Evolutionary conservation across 108 stramenopile genomes (phyloP), one percentile per base, ranked within the genome.

Genomic region (Nitzschia sp.): DNA sequence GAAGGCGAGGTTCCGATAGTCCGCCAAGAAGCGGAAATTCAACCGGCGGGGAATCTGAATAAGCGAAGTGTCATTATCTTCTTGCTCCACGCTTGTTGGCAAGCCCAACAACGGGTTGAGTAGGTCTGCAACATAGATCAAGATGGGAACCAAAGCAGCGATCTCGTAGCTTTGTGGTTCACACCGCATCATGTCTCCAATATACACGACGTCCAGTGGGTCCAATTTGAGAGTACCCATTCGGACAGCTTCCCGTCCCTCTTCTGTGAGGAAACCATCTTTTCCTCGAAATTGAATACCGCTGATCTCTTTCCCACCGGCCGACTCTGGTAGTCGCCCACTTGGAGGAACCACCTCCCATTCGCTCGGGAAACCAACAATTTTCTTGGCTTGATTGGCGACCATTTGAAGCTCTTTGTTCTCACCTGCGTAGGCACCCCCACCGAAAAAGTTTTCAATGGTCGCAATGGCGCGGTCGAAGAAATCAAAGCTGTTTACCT

Each of bases 21-120:
- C 93, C 6, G 93, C 93, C 40, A 94, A 63, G 42, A 88, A 86
- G 15, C 93, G 87, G 57, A 94, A 69, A 71, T 94, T 92, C 63
- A 94, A 46, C 17, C 90, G 83, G 17, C 65, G 42, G 25, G 66
- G 73, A 43, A 65, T 26, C 9, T 37, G 20, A n/a, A 52, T 54
- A 15, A 29, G 8, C 17, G 57, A 24, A 34, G 19, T 19, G 21
- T 39, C 56, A 52, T 29, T 34, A 19, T 17, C 51, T 17, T 46
- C 29, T 14, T 71, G 10, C 11, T 50, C 40, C 10, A 39, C 48
- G 24, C 7, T 14, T 21, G 40, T 17, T 22, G 62, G 41, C 11
- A 87, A 53, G 17, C 82, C 88, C 42, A 90, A 75, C 44, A 66
- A 67, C 19, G 60, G 11, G 61, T 89, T 89, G 39, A 90, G 17